A percentile compares a stretch with the other conserved stretches of the same genome.
These are phyloP conservation scores for Pseudogymnoascus sp. DNA, from an alignment of 2,329 filamentous ascomycete genomes.

Conservation along the genomic window DNA sequence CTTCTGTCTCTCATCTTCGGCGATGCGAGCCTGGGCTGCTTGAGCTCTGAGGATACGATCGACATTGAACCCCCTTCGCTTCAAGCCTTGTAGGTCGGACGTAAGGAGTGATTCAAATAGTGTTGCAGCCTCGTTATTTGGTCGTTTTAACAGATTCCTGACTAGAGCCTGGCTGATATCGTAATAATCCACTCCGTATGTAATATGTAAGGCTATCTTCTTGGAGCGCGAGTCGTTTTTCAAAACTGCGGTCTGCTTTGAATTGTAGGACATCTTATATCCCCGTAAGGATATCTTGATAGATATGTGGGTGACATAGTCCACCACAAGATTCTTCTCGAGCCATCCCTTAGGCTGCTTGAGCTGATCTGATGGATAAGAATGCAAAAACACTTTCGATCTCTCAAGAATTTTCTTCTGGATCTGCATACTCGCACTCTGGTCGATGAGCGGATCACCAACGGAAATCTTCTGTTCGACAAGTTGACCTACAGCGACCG, in stretches of 20 bases:
- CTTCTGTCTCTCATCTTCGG: slow-evolving; percentile 71
- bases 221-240: slow-evolving; percentile 42
- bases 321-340: slow-evolving; percentile 72
- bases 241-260: slow-evolving; percentile 68
- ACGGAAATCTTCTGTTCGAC: slow-evolving; percentile 72
- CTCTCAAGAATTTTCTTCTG: slow-evolving; percentile 80
- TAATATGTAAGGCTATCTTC: slow-evolving; percentile 67
- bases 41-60: slow-evolving; percentile 86
- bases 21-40: slow-evolving; percentile 78
- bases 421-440: slow-evolving; percentile 59
- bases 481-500: slow-evolving; percentile 64
- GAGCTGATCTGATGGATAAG: slow-evolving; percentile 61
- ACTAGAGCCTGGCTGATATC: slow-evolving; percentile 87
- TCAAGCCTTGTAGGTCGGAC: slow-evolving; percentile 71
- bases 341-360: slow-evolving; percentile 86
- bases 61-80: slow-evolving; percentile 89
- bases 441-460: slow-evolving; percentile 51
- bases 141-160: slow-evolving; percentile 68
- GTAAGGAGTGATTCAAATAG: slow-evolving; percentile 88
- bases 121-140: slow-evolving; percentile 80
- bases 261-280: slow-evolving; percentile 59
- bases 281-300: slow-evolving; percentile 69
- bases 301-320: slow-evolving; percentile 69
- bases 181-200: slow-evolving; percentile 70
- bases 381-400: slow-evolving; percentile 82